Base-by-base conservation (phyloP, 441 rosid genomes). In the Rhodomyrtus psidioides region DNA sequence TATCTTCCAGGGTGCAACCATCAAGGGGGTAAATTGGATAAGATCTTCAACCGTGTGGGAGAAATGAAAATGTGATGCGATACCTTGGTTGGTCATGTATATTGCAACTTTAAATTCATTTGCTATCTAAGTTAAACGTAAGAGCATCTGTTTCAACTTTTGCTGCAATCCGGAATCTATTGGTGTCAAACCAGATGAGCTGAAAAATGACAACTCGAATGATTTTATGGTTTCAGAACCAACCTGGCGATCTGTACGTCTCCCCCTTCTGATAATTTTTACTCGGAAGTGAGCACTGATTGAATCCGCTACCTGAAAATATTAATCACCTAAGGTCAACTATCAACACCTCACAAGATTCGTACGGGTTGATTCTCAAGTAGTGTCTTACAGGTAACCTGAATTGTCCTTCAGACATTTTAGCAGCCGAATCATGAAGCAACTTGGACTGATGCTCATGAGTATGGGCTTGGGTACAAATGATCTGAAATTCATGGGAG, bases 171-270 rank as follows among this genome's bases (percentile, higher is more conserved):
- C 55, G 57, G 55, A 84, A 88, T 34, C n/a, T 54, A n/a, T 8
- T 17, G 26, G 28, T 83, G 34, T 89, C 49, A 89, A 83, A 15
- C 46, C 81, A 55, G 27, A 83, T 9, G 39, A 65, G 42, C 51
- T 57, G 46, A 85, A 54, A 16, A 34, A 23, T 28, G 30, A 15
- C 46, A 46, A 83, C 55, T 51, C 76, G 55, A 62, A 23, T 21
- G 51, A 62, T 26, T 13, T 74, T 42, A 82, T 26, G 57, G 39
- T 34, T 27, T 49, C 16, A 27, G 82, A 85, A 42, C 44, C 84
- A 85, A 96, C 99, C 98, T 94, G 98, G 56, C 99, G 98, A 30
- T 96, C 98, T 44, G 99, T 98, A 56, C 95, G 99, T 89, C 96
- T 98, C 56, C 99, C 98, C 90, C 99, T 93, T 87, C 98, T 98